phyloP scores from a whole-genome alignment of 805 yeast genomes.

The Wickerhamiella brachini region DNA sequence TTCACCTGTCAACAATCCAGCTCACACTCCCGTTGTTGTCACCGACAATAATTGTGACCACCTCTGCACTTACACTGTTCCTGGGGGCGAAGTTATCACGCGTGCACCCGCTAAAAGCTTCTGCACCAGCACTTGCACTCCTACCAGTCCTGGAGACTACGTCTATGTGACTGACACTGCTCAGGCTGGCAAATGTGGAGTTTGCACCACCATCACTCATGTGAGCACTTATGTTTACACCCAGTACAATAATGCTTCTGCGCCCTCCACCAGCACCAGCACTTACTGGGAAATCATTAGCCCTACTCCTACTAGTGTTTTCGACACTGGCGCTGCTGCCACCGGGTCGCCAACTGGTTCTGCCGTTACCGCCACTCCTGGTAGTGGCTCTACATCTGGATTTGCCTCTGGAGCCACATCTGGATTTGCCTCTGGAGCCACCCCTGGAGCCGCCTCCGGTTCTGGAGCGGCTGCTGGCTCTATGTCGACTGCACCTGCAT shows the following conservation, averaged over 20 bases:
- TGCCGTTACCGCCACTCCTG: no score
- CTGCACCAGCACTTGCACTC: background rate
- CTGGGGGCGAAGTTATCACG: background rate
- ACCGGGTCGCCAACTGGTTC: no score
- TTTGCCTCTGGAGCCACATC: background rate
- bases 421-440: background rate
- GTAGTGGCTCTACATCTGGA: no score
- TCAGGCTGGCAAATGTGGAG: background rate
- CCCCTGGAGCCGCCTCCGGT: background rate
- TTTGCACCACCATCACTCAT: background rate
- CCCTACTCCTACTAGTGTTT: background rate
- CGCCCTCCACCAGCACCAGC: background rate
- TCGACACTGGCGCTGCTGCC: background rate
- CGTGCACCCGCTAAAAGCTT: background rate
- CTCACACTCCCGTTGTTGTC: background rate
- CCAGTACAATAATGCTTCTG: background rate
- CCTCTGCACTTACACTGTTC: background rate
- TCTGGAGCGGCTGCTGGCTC: no score
- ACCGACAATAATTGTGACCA: background rate
- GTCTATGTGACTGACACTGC: background rate
- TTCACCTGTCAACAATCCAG: background rate
- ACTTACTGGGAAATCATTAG: background rate
- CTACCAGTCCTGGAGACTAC: background rate
- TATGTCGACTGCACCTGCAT: no score
- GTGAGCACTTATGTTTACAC: background rate